Base-by-base conservation (phyloP, 176 grass and related monocot species). In the Bonia amplexicaulis region DNA sequence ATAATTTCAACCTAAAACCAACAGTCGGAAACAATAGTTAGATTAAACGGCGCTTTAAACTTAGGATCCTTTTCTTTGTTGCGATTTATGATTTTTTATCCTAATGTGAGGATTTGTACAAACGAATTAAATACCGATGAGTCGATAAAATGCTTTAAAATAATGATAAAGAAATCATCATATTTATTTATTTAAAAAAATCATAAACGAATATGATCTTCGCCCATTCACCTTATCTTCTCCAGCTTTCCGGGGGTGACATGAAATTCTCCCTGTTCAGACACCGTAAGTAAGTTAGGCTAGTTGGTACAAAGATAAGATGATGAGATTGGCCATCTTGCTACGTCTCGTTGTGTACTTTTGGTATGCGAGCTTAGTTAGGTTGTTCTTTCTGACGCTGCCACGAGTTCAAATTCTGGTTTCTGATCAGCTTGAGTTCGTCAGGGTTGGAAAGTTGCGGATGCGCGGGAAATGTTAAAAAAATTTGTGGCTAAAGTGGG, bases 221-320 rank as follows among this genome's bases (percentile, higher is more conserved):
- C 1, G 40, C 20, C n/a, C 64, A 51, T 47, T 6, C 2, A 7
- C 27, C 72, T 9, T 59, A 1, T 41, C 52, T 57, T 27, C 35
- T 89, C 87, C 87, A 33, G n/a, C 76, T 81, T 76, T 77, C n/a
- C 6, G 2, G 77, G 88, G 45, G 77, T 17, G 12, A 2, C 42
- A 10, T 9, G 42, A 44, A 44, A 9, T 23, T 35, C 5, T 82
- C 4, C 47, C 45, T 27, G 5, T 74, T 71, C 80, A 75, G 19
- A 12, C 49, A 15, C 33, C 6, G 7, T 45, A 20, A 49, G 8
- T 26, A 39, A 81, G 51, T 69, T 87, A 59, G 48, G 48, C 49
- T 42, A 2, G 16, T 59, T 80, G 7, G 42, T 80, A 19, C 41
- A 20, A 12, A 16, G 76, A 78, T 63, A 19, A 10, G 39, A 42